A percentile compares a stretch with the other conserved stretches of the same genome.
Conservation (phyloP, 805 yeast genomes). For the Ogataea degrootiae region DNA sequence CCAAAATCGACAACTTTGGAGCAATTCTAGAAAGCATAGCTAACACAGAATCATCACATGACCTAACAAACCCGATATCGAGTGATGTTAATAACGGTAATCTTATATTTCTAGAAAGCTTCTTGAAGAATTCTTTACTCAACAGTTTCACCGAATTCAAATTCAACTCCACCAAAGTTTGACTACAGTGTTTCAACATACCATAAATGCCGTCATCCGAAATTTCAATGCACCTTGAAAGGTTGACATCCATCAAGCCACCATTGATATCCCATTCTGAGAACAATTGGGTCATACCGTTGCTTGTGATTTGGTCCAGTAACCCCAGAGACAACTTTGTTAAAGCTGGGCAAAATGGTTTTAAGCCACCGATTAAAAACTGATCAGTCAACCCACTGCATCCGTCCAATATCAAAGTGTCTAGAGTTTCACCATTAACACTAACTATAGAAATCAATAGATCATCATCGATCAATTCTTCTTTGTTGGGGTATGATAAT, state of each 20-base stretch:
- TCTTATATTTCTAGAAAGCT: conserved; percentile 36
- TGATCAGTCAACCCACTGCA: conserved; percentile 69
- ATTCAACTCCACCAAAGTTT: conserved; percentile 63
- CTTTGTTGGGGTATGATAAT: conserved; percentile 62
- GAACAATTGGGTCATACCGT: conserved; percentile 58
- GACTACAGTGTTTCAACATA: conserved; percentile 55
- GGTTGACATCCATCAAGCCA: conserved; percentile 55
- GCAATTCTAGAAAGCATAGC: conserved; percentile 54
- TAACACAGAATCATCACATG: conserved; percentile 67
- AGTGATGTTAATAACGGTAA: conserved; percentile 61
- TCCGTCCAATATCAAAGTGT: conserved; percentile 61
- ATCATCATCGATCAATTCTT: conserved; percentile 65
- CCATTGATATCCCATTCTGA: conserved; percentile 48
- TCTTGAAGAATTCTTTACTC: conserved; percentile 45
- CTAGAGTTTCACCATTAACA: conserved; percentile 57
- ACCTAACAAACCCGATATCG: conserved; percentile 77
- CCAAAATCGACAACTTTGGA: conserved; percentile 58
- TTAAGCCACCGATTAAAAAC: conserved; percentile 51
- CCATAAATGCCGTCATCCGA: conserved; percentile 60
- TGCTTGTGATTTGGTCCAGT: conserved; percentile 65
- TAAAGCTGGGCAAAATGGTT: conserved; percentile 52
- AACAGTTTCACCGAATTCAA: conserved; percentile 68
- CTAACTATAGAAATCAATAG: conserved; percentile 56
- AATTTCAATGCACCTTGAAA: conserved; percentile 62
- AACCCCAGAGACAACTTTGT: conserved; percentile 53